These are phyloP conservation scores for Gloeophyllum trabeum DNA, from an alignment of 768 basidiomycete species.

Conservation along the genomic window DNA sequence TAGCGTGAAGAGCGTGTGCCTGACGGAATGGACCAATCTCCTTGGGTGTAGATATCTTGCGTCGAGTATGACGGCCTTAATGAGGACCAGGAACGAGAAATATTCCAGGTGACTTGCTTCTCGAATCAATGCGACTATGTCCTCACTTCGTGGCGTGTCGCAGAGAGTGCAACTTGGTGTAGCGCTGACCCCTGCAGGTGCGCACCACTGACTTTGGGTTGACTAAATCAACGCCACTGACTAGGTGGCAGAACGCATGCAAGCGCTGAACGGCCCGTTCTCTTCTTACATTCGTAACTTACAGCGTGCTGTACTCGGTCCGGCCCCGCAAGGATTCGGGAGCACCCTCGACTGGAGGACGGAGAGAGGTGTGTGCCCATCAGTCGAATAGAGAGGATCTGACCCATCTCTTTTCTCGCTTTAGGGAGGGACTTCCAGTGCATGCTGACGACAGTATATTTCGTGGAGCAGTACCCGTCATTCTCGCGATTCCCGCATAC, in stretches of 20 bases:
- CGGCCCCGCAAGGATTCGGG: conserved; percentile 17
- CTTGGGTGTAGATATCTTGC: conserved; percentile 40
- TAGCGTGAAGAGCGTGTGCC: background rate
- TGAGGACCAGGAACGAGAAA: conserved; percentile 49
- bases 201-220: background rate
- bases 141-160: conserved; percentile 1
- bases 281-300: conserved; percentile 49
- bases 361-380: conserved; percentile 21
- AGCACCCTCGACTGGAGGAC: conserved; percentile 22
- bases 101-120: conserved; percentile 48
- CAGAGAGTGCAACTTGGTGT: conserved; percentile 73
- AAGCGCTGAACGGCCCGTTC: conserved; percentile 49
- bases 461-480: conserved; percentile 16
- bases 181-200: conserved; percentile 62
- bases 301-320: conserved; percentile 31
- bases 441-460: conserved; percentile 18
- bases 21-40: no score
- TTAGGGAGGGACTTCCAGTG: conserved; percentile 26
- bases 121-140: background rate
- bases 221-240: background rate
- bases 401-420: no score
- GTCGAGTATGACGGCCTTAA: conserved; percentile 53
- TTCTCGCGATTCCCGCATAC: no score
- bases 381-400: no score
- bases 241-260: conserved; percentile 43